Evolutionary conservation across 495 filamentous ascomycete genomes (phyloP), one percentile per base, ranked within the genome.

Genomic region (Aspergillus leporis): DNA sequence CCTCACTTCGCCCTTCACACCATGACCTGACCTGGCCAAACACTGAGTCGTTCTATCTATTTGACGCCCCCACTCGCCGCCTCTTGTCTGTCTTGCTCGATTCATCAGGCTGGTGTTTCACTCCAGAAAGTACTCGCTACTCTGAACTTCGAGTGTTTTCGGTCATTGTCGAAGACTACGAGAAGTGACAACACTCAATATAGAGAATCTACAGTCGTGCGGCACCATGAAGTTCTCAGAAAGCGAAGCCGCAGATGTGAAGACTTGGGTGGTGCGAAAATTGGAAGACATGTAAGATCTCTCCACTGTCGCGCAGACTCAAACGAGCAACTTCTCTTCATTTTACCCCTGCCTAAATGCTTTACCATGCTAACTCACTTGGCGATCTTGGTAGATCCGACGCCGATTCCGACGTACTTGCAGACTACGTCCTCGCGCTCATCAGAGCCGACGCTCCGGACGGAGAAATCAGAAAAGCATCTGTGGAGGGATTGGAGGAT

Each of bases 371-470:
- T 52, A 30, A 57, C 21, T 19, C 21, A n/a, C 14, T 25, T 45
- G 55, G 12, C 16, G 10, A 34, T 30, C 19, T 12, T 1, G 10
- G 4, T 64, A 96, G 91, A 56, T 96, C 92, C 14, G 94, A 97
- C 71, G 94, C 93, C 49, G 94, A 98, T 71, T 87, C 91, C 30
- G 92, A 97, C 66, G 91, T 98, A 4, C 87, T 98, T 16, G 93
- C 92, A 31, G 94, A 98, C 68, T 98, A 97, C 67, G 90, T 98
- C 0, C 78, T 97, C 31, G 93, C 93, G n/a, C 84, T 98, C 10
- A 79, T 97, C 32, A 85, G 85, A 55, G 86, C 90, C 53, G 91
- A 97, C 64, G 90, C 89, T 59, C 81, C 86, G 21, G 82, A 84
- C n/a, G 83, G 88, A 5, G 81, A 87, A 51, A 87, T 96, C 36